Conservation (phyloP, 2,329 filamentous ascomycete species). For the Aspergillus nomiae region DNA sequence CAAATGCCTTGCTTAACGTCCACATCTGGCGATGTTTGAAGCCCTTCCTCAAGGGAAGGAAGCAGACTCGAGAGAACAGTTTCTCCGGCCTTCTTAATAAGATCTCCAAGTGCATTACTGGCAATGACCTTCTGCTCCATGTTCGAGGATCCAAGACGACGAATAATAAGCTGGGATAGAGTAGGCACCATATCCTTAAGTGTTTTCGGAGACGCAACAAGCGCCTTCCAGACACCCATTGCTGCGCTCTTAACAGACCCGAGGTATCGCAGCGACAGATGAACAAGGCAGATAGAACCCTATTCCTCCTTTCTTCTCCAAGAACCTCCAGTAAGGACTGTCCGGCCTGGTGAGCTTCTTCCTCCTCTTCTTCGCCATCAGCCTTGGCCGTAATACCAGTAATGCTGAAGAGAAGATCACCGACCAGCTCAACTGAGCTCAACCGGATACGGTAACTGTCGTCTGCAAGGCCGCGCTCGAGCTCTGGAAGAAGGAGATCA, state of each 20-base stretch:
- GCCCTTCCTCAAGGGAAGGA: slow-evolving; percentile 87
- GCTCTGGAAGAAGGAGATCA: slow-evolving; percentile 87
- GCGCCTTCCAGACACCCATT: slow-evolving; percentile 92
- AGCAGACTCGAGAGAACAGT: slow-evolving; percentile 84
- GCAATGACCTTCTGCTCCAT: slow-evolving; percentile 99
- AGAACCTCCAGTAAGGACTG: slow-evolving; percentile 92
- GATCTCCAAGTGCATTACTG: slow-evolving; percentile 91
- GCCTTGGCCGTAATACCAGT: slow-evolving; percentile 85
- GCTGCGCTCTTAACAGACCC: slow-evolving; percentile 82
- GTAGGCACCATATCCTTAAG: slow-evolving; percentile 95
- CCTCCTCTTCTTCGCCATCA: slow-evolving; percentile 77
- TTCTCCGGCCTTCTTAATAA: slow-evolving; percentile 96
- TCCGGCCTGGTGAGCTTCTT: slow-evolving; percentile 78
- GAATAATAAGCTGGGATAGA: slow-evolving; percentile 91
- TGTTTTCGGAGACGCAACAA: slow-evolving; percentile 87
- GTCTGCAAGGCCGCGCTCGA: slow-evolving; percentile 95
- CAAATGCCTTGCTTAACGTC: slow-evolving; percentile 97
- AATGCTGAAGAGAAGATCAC: slow-evolving; percentile 95
- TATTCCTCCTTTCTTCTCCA: slow-evolving; percentile 94
- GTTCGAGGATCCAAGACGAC: slow-evolving; percentile 89
- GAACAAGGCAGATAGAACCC: slow-evolving; percentile 93
- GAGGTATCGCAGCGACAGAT: slow-evolving; percentile 98
- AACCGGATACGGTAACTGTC: slow-evolving; percentile 97
- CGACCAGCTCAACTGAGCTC: slow-evolving; percentile 95
- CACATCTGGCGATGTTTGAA: slow-evolving; percentile 83